Evolutionary conservation across 768 basidiomycete genomes (phyloP).

Genomic region (Macrolepiota fuliginosa): DNA sequence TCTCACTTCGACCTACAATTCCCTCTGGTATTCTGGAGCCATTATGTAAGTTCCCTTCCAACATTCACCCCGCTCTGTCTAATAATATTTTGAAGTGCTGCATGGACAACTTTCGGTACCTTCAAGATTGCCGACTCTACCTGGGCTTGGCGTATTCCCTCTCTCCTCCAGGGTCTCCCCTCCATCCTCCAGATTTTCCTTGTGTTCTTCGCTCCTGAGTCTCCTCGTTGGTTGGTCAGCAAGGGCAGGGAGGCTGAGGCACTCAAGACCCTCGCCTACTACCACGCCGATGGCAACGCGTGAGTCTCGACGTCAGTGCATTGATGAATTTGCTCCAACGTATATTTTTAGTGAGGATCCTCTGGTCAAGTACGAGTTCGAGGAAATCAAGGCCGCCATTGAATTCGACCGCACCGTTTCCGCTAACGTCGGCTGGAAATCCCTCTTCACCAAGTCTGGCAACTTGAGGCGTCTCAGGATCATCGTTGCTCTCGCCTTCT

Average conservation of each 20-base stretch:
- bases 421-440: constrained; percentile 63
- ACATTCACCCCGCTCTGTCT: background rate
- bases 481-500: constrained; percentile 76
- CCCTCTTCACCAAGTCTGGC: constrained; percentile 62
- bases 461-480: constrained; percentile 77
- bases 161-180: constrained; percentile 67
- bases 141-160: constrained; percentile 86
- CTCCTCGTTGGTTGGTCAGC: constrained; percentile 78
- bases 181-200: constrained; percentile 64
- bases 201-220: constrained; percentile 75
- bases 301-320: constrained; percentile 21
- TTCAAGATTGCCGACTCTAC: constrained; percentile 60
- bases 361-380: constrained; percentile 69
- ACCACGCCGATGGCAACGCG: constrained; percentile 77
- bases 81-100: constrained; percentile 42
- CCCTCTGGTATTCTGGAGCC: constrained; percentile 83
- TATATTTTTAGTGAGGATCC: constrained; percentile 50
- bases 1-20: constrained; percentile 77
- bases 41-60: constrained; percentile 51
- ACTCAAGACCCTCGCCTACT: constrained; percentile 68
- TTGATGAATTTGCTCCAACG: background rate
- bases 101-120: constrained; percentile 86
- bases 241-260: constrained; percentile 75
- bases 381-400: constrained; percentile 80
- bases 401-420: constrained; percentile 63